Percentiles rank a stretch among this genome's conserved stretches.
phyloP scores from a whole-genome alignment of 2,329 filamentous ascomycete species.

The Amesomyces nigricolor region DNA sequence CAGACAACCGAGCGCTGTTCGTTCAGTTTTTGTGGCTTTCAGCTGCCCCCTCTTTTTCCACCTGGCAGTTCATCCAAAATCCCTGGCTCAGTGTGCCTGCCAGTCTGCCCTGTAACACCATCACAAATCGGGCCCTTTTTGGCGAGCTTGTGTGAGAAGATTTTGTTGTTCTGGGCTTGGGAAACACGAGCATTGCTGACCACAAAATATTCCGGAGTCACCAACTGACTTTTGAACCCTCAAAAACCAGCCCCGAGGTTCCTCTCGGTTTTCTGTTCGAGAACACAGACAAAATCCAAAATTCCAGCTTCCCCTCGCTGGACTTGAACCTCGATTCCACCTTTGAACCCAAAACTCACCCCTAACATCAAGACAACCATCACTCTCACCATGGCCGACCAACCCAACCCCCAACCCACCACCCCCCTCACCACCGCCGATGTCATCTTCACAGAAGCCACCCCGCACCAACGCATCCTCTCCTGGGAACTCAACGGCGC shows the following conservation, averaged over 20 bases:
- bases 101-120: conserved; percentile 4
- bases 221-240: too few relatives aligned
- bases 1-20: conserved; percentile 3
- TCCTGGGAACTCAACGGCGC: conserved; percentile 32
- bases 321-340: too few relatives aligned
- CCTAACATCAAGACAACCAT: neutral
- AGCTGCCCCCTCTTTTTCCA: too few relatives aligned
- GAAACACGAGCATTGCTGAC: too few relatives aligned
- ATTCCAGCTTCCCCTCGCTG: too few relatives aligned
- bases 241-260: too few relatives aligned
- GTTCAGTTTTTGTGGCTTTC: neutral
- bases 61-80: neutral
- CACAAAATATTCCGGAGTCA: too few relatives aligned
- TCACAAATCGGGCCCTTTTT: neutral
- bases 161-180: too few relatives aligned
- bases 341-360: neutral
- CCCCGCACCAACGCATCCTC: conserved; percentile 27
- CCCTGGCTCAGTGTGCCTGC: conserved; percentile 3
- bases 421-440: conserved; percentile 16
- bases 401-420: neutral
- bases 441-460: conserved; percentile 29
- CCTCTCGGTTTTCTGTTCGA: too few relatives aligned
- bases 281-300: too few relatives aligned
- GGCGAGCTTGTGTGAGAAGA: too few relatives aligned
- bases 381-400: neutral